Base-by-base conservation (phyloP, 345 rosid species). In the Geranium rotundifolium region DNA sequence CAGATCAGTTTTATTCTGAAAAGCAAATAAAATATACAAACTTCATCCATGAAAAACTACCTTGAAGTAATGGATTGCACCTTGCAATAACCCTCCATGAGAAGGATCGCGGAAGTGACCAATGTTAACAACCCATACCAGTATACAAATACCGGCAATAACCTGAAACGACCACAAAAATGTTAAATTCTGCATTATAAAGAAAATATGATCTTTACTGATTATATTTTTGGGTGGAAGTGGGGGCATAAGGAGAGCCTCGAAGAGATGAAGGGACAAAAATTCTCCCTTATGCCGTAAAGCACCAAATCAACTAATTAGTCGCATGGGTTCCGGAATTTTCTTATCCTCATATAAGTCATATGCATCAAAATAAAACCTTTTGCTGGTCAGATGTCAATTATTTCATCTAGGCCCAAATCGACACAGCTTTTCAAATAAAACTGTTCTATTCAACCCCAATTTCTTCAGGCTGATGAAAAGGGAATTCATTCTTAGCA, bases 1-100 rank as follows among this genome's bases (percentile, higher is more conserved):
- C 29, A 55, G 19, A 55, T 0, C 27, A 23, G 27, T 23, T 23
- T 23, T 23, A 54, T 52, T 8, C 5, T 23, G 27, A 23, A 23
- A 23, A 23, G 27, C n/a, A 62, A 29, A 69, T 20, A 4, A 7
- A 56, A 23, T 19, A 23, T 18, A 57, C 16, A 59, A 1, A 63
- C 39, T 19, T 41, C 50, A 52, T 20, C 17, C 31, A 57, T 17
- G 46, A 17, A 30, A 30, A 13, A 46, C 63, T 82, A 93, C 99
- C 97, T 93, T 90, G 69, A 93, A 90, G 76, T 93, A 93, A 79
- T 90, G 99, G 76, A 93, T 85, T 63, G 99, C 99, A 59, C 99
- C 99, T 58, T 82, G 89, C 72, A 93, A 70, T 77, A 90, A 82
- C 61, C 99, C 96, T 41, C 99, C 99, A 68, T 93, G 99, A 56